Percentiles rank a stretch among this genome's conserved stretches.
Evolutionary conservation across 768 basidiomycete species (phyloP).

Genomic region (Agaricus sinodeliciosus): DNA sequence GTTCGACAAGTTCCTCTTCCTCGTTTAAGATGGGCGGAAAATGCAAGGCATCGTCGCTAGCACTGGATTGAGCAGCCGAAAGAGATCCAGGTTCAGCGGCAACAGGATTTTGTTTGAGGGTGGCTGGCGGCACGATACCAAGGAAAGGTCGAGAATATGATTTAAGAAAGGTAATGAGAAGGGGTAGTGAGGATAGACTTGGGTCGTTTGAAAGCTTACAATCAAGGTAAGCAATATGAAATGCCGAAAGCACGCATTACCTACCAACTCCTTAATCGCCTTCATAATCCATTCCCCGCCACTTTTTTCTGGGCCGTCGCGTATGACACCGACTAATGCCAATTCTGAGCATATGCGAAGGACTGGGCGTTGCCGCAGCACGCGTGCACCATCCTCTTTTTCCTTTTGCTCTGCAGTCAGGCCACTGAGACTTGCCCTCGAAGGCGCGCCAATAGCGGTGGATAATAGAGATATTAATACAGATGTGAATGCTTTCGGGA

Average conservation of each 20-base stretch:
- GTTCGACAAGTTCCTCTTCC: constrained; percentile 74
- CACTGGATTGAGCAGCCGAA: constrained; percentile 29
- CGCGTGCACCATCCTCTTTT: constrained; percentile 79
- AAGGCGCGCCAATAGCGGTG: constrained; percentile 50
- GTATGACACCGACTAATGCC: constrained; percentile 80
- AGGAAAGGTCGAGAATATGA: constrained; percentile 86
- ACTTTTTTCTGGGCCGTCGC: constrained; percentile 61
- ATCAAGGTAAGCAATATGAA: constrained; percentile 10
- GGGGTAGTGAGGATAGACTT: constrained; percentile 76
- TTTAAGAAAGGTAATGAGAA: constrained; percentile 90
- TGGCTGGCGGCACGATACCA: constrained; percentile 53
- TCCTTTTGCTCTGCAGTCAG: constrained; percentile 77
- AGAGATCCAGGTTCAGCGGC: constrained; percentile 51
- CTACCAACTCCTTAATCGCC: constrained; percentile 74
- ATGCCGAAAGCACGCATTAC: constrained; percentile 18
- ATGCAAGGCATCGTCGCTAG: constrained; percentile 20
- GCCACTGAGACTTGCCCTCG: constrained; percentile 46
- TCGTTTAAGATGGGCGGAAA: constrained; percentile 41
- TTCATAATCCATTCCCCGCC: constrained; percentile 91
- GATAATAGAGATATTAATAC: constrained; percentile 56
- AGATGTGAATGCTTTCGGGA: constrained; percentile 74
- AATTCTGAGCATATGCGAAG: constrained; percentile 87
- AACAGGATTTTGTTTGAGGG: constrained; percentile 52
- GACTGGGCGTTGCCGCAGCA: constrained; percentile 78
- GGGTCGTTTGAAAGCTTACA: constrained; percentile 83